Evolutionary conservation across 768 basidiomycete genomes (phyloP), one percentile per base, ranked within the genome.

Genomic region (Phallus indusiatus): DNA sequence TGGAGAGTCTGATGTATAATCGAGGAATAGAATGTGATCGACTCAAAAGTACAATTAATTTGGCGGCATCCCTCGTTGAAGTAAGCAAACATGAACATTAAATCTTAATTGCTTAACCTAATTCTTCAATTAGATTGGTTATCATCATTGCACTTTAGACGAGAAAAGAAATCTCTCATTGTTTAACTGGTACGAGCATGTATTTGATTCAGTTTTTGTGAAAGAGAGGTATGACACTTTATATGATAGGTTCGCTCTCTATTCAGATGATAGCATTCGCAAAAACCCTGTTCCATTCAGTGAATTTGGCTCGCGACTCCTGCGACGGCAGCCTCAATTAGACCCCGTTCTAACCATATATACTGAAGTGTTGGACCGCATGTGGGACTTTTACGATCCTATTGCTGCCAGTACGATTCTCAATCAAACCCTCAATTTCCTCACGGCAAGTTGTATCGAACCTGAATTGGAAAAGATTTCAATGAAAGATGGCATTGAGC

Each of bases 151-250:
- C 37, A 55, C 16, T n/a, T 22, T 55, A 4, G 54, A 34, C 12
- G 54, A 55, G 42, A 55, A 55, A 42, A 55, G 21, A 37, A 55
- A 55, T n/a, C 21, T 37, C 7, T 22, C 54, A 20, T 20, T 55
- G n/a, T 55, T 7, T 14, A 55, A 33, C 34, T 55, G 54, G 54
- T 55, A 55, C 35, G 34, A 12, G 8, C n/a, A 20, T 28, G 18
- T 28, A 8, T 28, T 55, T 12, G 21, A 55, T 21, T 5, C 6
- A 14, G 21, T 11, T 17, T 37, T n/a, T 34, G 22, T 37, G n/a
- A n/a, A n/a, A n/a, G n/a, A n/a, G n/a, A n/a, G n/a, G n/a, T 37
- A 7, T 36, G n/a, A n/a, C n/a, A 50, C 7, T 50, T 37, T 37
- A 37, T 37, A 8, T 7, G 49, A 20, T n/a, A 55, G 54, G 54